Evolutionary conservation across 257 asterid species (phyloP), one percentile per base, ranked within the genome.

Genomic region (Capsicum baccatum): DNA sequence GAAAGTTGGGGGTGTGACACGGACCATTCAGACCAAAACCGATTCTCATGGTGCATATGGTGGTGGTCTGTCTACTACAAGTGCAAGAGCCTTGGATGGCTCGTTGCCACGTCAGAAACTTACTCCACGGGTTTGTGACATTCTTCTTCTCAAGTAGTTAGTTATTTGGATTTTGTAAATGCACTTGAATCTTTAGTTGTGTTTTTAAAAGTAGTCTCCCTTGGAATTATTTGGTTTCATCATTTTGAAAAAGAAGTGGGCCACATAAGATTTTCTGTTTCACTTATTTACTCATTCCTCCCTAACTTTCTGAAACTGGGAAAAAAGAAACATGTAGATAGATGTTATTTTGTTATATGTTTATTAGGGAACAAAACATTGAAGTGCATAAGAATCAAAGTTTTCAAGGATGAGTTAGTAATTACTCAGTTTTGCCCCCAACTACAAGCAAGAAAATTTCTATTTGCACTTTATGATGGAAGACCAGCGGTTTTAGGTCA

Each of bases 1-100:
- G 89, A 97, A 93, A 91, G 97, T 97, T 85, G 97, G 98, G 83
- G 98, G 99, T 70, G 92, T 94, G 56, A 92, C 91, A 1, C 94
- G 94, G 73, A 93, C 96, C 19, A 90, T 96, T 80, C 98, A 93
- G 86, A 87, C 97, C 63, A 94, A 94, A 86, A 80, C 94, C 83
- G 85, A 84, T 85, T 87, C 91, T 66, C 90, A 85, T 83, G 92
- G 97, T 78, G 87, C 89, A 67, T 91, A 92, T 13, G 90, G 90
- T 64, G 83, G 90, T 60, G 92, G 91, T 71, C 85, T 91, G 64
- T 84, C 88, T 74, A 60, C 87, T 33, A 97, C 90, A 89, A 84
- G 84, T 81, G 87, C 87, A 80, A 95, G 88, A 69, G 81, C 93
- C 26, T 87, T 87, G 8, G 97, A 91, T 83, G 89, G 83, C 84